Percentiles rank a stretch among this genome's conserved stretches.
These are phyloP conservation scores for Suillus placidus DNA, from an alignment of 768 basidiomycete genomes.

Conservation along the genomic window DNA sequence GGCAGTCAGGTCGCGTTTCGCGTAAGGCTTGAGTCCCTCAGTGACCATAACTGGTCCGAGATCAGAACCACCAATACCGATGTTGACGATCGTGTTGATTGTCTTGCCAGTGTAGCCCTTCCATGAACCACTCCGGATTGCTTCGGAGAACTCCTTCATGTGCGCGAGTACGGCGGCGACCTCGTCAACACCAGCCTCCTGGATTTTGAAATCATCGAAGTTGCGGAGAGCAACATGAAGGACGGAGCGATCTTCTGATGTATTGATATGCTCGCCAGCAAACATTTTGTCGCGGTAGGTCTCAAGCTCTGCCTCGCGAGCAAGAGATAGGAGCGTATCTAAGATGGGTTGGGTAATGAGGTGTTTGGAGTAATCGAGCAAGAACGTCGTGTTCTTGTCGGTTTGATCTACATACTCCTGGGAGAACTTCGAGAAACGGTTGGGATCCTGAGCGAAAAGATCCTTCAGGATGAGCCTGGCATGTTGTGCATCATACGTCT, in stretches of 20 bases:
- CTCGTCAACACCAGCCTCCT: slow-evolving; percentile 80
- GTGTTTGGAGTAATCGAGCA: slow-evolving; percentile 98
- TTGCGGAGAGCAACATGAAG: slow-evolving; percentile 92
- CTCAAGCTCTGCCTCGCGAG: slow-evolving; percentile 86
- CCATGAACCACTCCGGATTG: slow-evolving; percentile 85
- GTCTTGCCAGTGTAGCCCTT: slow-evolving; percentile 97
- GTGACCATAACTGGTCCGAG: slow-evolving; percentile 99
- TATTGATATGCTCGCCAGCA: slow-evolving; percentile 95
- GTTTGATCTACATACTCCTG: slow-evolving; percentile 68
- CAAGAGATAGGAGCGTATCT: slow-evolving; percentile 74
- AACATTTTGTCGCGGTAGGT: slow-evolving; percentile 90
- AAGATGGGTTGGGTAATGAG: slow-evolving; percentile 87
- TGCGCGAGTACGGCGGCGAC: slow-evolving; percentile 84
- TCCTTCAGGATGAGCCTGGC: slow-evolving; percentile 84
- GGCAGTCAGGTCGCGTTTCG: slow-evolving; percentile 83
- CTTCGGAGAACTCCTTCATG: slow-evolving; percentile 87
- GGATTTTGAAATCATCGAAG: slow-evolving; percentile 75
- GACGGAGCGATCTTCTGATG: slow-evolving; percentile 96
- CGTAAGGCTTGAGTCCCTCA: slow-evolving; percentile 93
- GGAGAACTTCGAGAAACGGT: slow-evolving; percentile 86
- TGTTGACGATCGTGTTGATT: slow-evolving; percentile 95
- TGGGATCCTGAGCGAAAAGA: slow-evolving; percentile 87
- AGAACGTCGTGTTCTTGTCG: slow-evolving; percentile 74
- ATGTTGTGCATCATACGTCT: slow-evolving; percentile 73
- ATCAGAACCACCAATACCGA: slow-evolving; percentile 98